Evolutionary conservation across 331 rosid species (phyloP), one percentile per base, ranked within the genome.

Genomic region (Cucumis variabilis): DNA sequence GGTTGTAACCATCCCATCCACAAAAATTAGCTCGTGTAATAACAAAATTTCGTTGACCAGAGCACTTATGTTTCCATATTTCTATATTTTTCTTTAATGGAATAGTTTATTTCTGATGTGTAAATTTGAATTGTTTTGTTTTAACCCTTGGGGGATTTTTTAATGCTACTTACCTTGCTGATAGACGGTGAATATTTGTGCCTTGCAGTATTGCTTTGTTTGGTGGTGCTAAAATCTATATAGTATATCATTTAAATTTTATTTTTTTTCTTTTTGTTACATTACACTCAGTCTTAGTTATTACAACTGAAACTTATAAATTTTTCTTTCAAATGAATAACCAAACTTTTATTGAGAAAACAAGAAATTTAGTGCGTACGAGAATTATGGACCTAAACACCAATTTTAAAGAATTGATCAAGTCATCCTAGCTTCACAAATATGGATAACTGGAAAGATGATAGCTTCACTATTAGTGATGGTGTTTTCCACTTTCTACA

Each of bases 181-280:
- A 82, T 33, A 3, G 68, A 62, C 60, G 72, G 85, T 82, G 25
- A 60, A 68, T 53, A 37, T 89, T 24, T 86, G 63, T 90, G 79
- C 88, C 82, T 90, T 79, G 93, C 96, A 97, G 99, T 98, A 92
- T 90, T 83, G 88, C 93, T n/a, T 88, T 97, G 90, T 97, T 95
- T 91, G 98, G 98, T 87, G 99, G 98, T 89, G 99, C 99, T 89
- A 78, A 73, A 77, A 77, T 37, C 63, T 48, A n/a, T 37, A 50
- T 77, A 23, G 30, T 77, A 46, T 21, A 50, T 78, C 66, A 24
- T n/a, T 24, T 78, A 78, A 25, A 69, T 1, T 55, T 55, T 55
- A 15, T n/a, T n/a, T n/a, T n/a, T n/a, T n/a, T n/a, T n/a, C n/a
- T n/a, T n/a, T n/a, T n/a, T n/a, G n/a, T n/a, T n/a, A n/a, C n/a